Percentiles rank a stretch among this genome's conserved stretches.
These are phyloP conservation scores for Tarenaya hassleriana DNA, from an alignment of 345 rosid species.

Conservation along the genomic window DNA sequence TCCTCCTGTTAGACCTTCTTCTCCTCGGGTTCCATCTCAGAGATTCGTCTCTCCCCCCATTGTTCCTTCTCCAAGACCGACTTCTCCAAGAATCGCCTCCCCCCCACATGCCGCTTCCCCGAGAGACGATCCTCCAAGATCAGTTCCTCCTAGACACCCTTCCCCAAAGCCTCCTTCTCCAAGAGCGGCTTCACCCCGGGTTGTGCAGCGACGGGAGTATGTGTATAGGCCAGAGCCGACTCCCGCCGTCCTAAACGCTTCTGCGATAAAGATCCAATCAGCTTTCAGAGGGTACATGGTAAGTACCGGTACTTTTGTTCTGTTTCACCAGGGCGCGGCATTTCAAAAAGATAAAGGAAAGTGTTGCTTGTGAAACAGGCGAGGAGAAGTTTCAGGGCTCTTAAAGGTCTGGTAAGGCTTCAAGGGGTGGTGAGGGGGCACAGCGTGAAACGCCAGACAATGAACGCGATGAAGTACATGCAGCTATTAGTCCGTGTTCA, in stretches of 20 bases:
- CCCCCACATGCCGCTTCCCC: slow-evolving; percentile 41
- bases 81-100: slow-evolving; percentile 46
- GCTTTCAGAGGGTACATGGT: slow-evolving; percentile 83
- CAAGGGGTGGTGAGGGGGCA: slow-evolving; percentile 95
- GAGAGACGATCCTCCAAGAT: slow-evolving; percentile 15
- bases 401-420: slow-evolving; percentile 92
- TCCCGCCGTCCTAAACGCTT: slow-evolving; percentile 45
- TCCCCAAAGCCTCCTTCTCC: slow-evolving; percentile 47
- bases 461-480: slow-evolving; percentile 88
- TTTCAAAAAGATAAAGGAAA: background rate
- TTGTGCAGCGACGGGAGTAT: slow-evolving; percentile 47
- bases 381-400: slow-evolving; percentile 83
- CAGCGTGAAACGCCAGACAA: slow-evolving; percentile 78
- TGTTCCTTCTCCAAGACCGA: slow-evolving; percentile 39
- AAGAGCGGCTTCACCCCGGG: slow-evolving; percentile 40
- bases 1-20: slow-evolving; percentile 31
- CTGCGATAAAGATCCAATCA: slow-evolving; percentile 85
- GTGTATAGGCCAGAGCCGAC: slow-evolving; percentile 61
- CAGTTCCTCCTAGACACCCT: slow-evolving; percentile 35
- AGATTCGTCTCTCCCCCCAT: slow-evolving; percentile 35
- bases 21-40: slow-evolving; percentile 35
- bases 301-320: slow-evolving; percentile 10
- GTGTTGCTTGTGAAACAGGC: slow-evolving; percentile 43
- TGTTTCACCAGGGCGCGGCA: too few species aligned
- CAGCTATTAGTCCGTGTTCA: slow-evolving; percentile 88